phyloP scores from a whole-genome alignment of 345 rosid genomes.

The Viola odorata region DNA sequence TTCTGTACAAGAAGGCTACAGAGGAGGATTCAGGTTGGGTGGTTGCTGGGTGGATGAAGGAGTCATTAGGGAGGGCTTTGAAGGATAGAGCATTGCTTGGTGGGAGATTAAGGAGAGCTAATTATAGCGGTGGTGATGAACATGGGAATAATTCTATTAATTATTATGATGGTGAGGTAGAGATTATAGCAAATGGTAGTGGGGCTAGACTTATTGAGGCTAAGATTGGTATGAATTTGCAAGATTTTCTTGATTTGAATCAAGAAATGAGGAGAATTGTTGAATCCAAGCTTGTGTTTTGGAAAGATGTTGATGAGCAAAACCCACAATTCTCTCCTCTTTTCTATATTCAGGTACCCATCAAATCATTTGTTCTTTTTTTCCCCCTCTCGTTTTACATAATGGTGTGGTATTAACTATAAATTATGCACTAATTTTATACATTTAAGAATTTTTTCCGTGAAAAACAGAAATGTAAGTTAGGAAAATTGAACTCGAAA shows the following conservation, averaged over 20 bases:
- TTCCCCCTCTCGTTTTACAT: too few relatives aligned
- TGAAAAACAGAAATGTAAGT: too few relatives aligned
- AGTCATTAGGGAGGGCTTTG: slow-evolving; percentile 55
- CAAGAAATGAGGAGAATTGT: slow-evolving; percentile 23
- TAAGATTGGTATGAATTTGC: slow-evolving; percentile 31
- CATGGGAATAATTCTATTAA: not conserved
- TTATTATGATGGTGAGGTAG: slow-evolving; percentile 32
- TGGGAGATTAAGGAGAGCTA: slow-evolving; percentile 47
- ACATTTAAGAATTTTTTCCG: too few relatives aligned
- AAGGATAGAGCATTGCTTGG: slow-evolving; percentile 49
- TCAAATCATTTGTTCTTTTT: not conserved
- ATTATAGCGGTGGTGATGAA: slow-evolving; percentile 9
- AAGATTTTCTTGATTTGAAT: slow-evolving; percentile 44
- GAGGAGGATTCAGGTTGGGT: slow-evolving; percentile 53
- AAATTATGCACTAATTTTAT: too few relatives aligned
- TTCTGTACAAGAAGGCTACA: slow-evolving; percentile 34
- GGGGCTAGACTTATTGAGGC: slow-evolving; percentile 70
- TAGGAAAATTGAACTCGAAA: too few relatives aligned
- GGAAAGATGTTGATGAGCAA: slow-evolving; percentile 70
- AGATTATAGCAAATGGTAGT: slow-evolving; percentile 66
- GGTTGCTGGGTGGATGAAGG: slow-evolving; percentile 68
- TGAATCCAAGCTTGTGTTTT: slow-evolving; percentile 54
- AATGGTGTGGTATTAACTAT: too few relatives aligned
- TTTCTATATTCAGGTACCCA: slow-evolving; percentile 57
- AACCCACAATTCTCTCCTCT: slow-evolving; percentile 67